Evolutionary conservation across 768 basidiomycete species (phyloP).

Genomic region (Lanmaoa rubissima): DNA sequence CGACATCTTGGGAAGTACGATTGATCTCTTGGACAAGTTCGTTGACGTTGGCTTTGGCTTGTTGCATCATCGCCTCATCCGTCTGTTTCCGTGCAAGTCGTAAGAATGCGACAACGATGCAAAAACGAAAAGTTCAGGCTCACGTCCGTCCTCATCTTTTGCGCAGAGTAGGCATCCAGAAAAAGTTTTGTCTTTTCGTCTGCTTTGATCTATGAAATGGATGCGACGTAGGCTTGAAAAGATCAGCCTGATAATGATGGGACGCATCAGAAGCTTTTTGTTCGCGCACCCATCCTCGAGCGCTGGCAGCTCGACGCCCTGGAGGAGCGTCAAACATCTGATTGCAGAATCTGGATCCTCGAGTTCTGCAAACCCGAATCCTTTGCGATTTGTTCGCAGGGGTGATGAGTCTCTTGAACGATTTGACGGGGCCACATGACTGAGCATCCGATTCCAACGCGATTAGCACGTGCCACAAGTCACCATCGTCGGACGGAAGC

Average conservation of each 20-base stretch:
- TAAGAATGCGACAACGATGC: background rate
- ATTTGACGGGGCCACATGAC: conserved; percentile 88
- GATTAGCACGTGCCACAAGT: background rate
- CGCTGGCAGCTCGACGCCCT: conserved; percentile 62
- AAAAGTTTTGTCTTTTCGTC: conserved; percentile 93
- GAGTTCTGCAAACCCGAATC: conserved; percentile 96
- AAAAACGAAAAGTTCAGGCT: conserved; percentile 28
- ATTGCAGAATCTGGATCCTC: conserved; percentile 91
- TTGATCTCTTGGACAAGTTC: conserved; percentile 70
- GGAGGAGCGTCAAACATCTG: conserved; percentile 65
- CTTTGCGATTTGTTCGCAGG: conserved; percentile 92
- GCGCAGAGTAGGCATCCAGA: conserved; percentile 79
- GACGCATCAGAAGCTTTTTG: conserved; percentile 72
- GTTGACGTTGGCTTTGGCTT: conserved; percentile 64
- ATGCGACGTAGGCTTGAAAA: conserved; percentile 42
- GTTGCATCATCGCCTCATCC: conserved; percentile 63
- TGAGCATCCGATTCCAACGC: conserved; percentile 29
- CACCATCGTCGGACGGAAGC: background rate
- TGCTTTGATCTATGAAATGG: conserved; percentile 70
- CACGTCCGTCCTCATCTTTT: conserved; percentile 81
- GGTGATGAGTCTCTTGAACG: conserved; percentile 90
- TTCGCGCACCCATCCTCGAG: conserved; percentile 57
- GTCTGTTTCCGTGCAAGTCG: conserved; percentile 41
- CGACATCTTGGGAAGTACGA: conserved; percentile 68
- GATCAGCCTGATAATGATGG: background rate